These are phyloP conservation scores for Crepidotus variabilis DNA, from an alignment of 768 basidiomycete species.

Conservation along the genomic window DNA sequence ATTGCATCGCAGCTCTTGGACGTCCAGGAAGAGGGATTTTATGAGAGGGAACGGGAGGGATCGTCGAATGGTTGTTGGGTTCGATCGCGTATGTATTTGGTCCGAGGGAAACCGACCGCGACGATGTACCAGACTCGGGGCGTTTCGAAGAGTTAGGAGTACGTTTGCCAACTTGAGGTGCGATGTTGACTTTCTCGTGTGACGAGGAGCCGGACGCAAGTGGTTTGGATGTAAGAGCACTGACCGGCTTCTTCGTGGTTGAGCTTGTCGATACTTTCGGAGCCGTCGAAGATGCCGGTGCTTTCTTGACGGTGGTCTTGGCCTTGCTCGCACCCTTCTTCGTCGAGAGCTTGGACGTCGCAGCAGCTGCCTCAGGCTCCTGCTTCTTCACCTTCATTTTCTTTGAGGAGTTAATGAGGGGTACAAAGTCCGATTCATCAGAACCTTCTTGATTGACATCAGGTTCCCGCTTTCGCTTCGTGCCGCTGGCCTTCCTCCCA, in stretches of 20 bases:
- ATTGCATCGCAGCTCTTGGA: neutral
- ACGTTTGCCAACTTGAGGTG: neutral
- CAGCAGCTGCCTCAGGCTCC: neutral
- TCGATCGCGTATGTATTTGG: no score
- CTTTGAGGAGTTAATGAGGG: neutral
- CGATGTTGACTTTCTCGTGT: neutral
- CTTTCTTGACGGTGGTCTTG: slow-evolving; percentile 12
- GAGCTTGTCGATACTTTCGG: neutral
- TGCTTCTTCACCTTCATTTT: slow-evolving; percentile 4
- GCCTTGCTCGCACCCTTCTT: slow-evolving; percentile 6
- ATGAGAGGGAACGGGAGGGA: neutral
- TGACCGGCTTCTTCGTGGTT: neutral
- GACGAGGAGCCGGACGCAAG: neutral
- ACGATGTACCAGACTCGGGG: no score
- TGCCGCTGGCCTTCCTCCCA: neutral
- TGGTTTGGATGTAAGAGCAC: neutral
- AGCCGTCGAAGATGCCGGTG: neutral
- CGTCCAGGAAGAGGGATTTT: neutral
- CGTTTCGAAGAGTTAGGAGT: no score
- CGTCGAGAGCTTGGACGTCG: neutral
- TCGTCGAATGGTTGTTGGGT: no score
- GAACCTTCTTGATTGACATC: neutral
- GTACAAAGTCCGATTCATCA: neutral
- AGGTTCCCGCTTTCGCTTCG: neutral
- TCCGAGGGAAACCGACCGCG: no score